Evolutionary conservation across 164 flowering plant species (phyloP).

Genomic region (Hamamelis virginiana): DNA sequence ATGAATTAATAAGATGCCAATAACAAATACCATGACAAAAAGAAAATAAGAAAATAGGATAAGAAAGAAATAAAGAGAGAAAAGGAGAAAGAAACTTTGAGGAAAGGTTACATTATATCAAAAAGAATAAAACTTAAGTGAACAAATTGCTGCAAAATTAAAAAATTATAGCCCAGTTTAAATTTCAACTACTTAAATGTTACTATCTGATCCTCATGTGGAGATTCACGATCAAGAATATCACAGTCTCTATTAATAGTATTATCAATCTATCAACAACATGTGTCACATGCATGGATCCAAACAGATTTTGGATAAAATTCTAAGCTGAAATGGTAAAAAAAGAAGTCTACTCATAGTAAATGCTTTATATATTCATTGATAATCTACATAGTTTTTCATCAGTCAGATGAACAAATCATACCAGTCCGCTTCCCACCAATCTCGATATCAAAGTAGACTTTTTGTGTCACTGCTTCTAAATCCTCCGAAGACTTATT

Average conservation of each 20-base stretch:
- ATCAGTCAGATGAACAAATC: background rate
- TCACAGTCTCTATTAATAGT: too few relatives aligned
- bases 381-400: background rate
- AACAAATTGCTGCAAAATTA: background rate
- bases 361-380: background rate
- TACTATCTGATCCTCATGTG: too few relatives aligned
- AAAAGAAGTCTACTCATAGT: background rate
- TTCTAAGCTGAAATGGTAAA: too few relatives aligned
- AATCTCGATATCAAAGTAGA: conserved; percentile 43
- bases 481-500: conserved; percentile 20
- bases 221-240: too few relatives aligned
- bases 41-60: too few relatives aligned
- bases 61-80: too few relatives aligned
- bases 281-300: background rate
- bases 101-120: background rate
- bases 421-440: conserved; percentile 41
- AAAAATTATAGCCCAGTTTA: background rate
- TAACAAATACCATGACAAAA: too few relatives aligned
- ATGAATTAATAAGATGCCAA: too few relatives aligned
- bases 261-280: too few relatives aligned
- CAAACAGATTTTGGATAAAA: background rate
- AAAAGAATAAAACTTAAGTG: background rate
- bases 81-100: too few relatives aligned
- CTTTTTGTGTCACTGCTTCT: conserved; percentile 43
- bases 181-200: background rate